Evolutionary conservation across 805 yeast genomes (phyloP), one percentile per base, ranked within the genome.

Genomic region (Pichia cabralensis): DNA sequence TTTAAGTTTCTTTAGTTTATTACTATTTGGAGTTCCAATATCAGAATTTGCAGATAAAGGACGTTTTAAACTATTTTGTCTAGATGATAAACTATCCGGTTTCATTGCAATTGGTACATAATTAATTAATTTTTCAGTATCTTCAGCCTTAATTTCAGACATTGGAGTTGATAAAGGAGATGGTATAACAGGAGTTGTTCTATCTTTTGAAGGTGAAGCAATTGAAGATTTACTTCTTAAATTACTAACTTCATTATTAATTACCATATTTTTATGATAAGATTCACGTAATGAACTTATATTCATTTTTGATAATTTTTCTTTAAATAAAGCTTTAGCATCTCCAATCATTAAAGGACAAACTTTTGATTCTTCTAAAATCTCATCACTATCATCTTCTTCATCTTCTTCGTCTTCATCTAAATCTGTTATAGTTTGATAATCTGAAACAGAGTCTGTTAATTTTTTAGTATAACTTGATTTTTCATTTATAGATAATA

Each of bases 271-370:
- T n/a, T n/a, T n/a, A n/a, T n/a, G n/a, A 18, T 31, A 34, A 19
- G 48, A 27, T 15, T 48, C 56, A 34, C 58, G 43, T 8, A 53
- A 36, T 2, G 60, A 55, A 30, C 57, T 49, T 3, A 51, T 42
- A 20, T 54, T 52, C 53, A 51, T 50, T 35, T 56, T 42, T 3
- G 59, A 46, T 13, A 58, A 38, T 32, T 52, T 55, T 35, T 58
- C 63, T 26, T 58, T 54, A 42, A 60, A 60, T 21, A 59, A 30
- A 8, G 56, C 57, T 27, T 61, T 48, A 4, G 63, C 64, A 42
- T 65, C 69, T 30, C 67, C 67, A 28, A 64, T 56, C 69, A 65
- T 65, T 41, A 65, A 41, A 1, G 70, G 70, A 39, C 69, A 65
- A 6, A 63, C 66, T 38, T 60, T 62, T 26, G n/a, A n/a, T n/a